A percentile compares a stretch with the other conserved stretches of the same genome.
Conservation (phyloP, 1,284 basidiomycete genomes). For the Coriolopsis trogii region DNA sequence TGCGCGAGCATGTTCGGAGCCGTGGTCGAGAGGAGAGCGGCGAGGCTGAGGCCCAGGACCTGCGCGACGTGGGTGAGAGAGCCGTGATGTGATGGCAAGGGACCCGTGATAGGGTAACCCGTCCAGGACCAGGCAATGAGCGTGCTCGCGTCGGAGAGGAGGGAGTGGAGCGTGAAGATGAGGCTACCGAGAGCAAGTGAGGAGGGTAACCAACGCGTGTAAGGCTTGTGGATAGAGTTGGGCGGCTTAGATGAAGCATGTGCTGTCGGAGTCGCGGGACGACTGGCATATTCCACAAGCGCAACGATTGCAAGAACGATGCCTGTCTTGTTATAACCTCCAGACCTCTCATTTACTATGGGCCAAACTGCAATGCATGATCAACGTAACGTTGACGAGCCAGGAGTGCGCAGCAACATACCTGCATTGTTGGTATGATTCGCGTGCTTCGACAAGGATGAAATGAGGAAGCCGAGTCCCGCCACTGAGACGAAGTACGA, state of each 20-base stretch:
- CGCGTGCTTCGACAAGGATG: slow-evolving; percentile 76
- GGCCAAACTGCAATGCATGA: slow-evolving; percentile 68
- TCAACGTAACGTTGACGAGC: background rate
- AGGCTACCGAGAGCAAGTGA: slow-evolving; percentile 74
- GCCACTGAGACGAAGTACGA: slow-evolving; percentile 47
- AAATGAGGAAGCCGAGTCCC: slow-evolving; percentile 67
- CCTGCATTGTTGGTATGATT: slow-evolving; percentile 85
- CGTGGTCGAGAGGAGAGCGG: slow-evolving; percentile 36
- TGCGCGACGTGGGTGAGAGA: slow-evolving; percentile 72
- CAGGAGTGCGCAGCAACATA: slow-evolving; percentile 32
- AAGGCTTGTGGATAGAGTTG: slow-evolving; percentile 17
- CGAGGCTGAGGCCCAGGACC: slow-evolving; percentile 55
- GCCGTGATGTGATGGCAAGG: slow-evolving; percentile 76
- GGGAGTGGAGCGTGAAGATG: slow-evolving; percentile 78
- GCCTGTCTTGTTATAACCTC: slow-evolving; percentile 75
- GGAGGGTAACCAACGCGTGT: slow-evolving; percentile 46
- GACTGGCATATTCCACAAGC: slow-evolving; percentile 34
- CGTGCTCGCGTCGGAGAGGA: slow-evolving; percentile 82
- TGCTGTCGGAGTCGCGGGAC: background rate
- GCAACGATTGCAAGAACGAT: slow-evolving; percentile 56
- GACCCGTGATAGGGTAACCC: slow-evolving; percentile 81
- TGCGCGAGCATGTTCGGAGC: slow-evolving; percentile 37
- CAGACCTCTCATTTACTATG: slow-evolving; percentile 66
- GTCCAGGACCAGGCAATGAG: slow-evolving; percentile 92
- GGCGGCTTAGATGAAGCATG: slow-evolving; percentile 1